These are phyloP conservation scores for Acephala macrosclerotiorum DNA, from an alignment of 2,329 filamentous ascomycete genomes.

Conservation along the genomic window DNA sequence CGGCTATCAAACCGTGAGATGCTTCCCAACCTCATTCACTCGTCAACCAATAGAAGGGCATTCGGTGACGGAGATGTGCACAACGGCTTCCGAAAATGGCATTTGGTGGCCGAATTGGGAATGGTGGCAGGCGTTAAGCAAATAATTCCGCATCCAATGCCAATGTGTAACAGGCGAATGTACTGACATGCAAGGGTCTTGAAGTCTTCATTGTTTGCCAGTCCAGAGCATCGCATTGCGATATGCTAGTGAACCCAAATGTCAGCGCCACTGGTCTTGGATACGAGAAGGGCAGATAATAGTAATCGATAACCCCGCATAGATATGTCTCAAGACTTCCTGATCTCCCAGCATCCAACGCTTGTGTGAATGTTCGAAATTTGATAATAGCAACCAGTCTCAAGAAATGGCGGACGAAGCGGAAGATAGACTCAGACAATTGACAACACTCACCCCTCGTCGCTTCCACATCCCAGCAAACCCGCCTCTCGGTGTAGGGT, in stretches of 20 bases:
- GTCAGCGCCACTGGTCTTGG: not conserved
- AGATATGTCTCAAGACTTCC: not conserved
- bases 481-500: not conserved
- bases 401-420: not conserved
- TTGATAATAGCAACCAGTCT: not conserved
- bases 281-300: not conserved
- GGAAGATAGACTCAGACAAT: not conserved
- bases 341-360: not conserved
- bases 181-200: not conserved
- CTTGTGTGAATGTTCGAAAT: not conserved
- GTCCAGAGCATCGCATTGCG: not conserved
- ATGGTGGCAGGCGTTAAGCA: not conserved
- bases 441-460: not conserved
- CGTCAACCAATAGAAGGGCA: not conserved
- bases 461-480: conserved; percentile 1
- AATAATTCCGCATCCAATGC: not conserved
- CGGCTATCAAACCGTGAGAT: too few relatives aligned
- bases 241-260: not conserved
- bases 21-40: not conserved
- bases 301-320: not conserved
- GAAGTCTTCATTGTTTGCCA: not conserved
- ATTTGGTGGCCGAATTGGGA: not conserved
- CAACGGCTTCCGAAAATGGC: not conserved
- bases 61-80: not conserved
- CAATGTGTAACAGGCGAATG: not conserved